These are phyloP conservation scores for Xylaria sp. DNA, from an alignment of 2,329 filamentous ascomycete species.

Conservation along the genomic window DNA sequence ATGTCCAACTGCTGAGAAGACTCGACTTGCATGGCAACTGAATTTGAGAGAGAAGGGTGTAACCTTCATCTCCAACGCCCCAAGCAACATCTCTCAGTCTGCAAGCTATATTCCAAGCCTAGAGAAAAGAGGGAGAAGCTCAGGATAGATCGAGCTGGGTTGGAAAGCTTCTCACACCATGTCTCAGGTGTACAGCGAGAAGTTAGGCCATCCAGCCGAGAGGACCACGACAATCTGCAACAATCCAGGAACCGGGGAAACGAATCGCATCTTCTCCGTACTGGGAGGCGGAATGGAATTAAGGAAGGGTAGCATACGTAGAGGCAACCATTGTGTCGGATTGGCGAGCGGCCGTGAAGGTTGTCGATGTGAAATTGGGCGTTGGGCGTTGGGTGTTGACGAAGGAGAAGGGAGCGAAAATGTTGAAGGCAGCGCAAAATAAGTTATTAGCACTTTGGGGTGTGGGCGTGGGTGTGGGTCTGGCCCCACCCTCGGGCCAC, in stretches of 20 bases:
- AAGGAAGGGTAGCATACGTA: slow-evolving; percentile 54
- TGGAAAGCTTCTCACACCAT: slow-evolving; percentile 46
- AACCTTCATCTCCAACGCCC: slow-evolving; percentile 82
- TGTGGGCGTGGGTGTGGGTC: slow-evolving; percentile 26
- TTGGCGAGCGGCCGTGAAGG: slow-evolving; percentile 34
- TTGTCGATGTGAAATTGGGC: slow-evolving; percentile 40
- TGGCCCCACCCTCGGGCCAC: slow-evolving; percentile 19
- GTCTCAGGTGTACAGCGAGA: slow-evolving; percentile 43
- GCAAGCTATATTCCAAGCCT: slow-evolving; percentile 55
- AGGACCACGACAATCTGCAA: slow-evolving; percentile 82
- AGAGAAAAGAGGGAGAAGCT: slow-evolving; percentile 61
- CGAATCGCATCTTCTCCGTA: slow-evolving; percentile 43
- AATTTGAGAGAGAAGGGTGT: slow-evolving; percentile 74
- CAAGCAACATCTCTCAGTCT: slow-evolving; percentile 63
- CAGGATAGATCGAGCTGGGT: slow-evolving; percentile 82
- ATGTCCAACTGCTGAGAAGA: slow-evolving; percentile 15
- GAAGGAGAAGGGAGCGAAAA: slow-evolving; percentile 18
- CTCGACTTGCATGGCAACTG: slow-evolving; percentile 64
- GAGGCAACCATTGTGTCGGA: slow-evolving; percentile 46
- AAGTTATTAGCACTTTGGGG: slow-evolving; percentile 29
- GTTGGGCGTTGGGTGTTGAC: slow-evolving; percentile 31
- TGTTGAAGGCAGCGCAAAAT: slow-evolving; percentile 14
- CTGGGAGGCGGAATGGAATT: slow-evolving; percentile 38
- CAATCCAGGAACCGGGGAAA: slow-evolving; percentile 58
- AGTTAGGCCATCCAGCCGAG: slow-evolving; percentile 69